Conservation (phyloP, 2,329 filamentous ascomycete genomes). For the Trichophyton mentagrophytes region DNA sequence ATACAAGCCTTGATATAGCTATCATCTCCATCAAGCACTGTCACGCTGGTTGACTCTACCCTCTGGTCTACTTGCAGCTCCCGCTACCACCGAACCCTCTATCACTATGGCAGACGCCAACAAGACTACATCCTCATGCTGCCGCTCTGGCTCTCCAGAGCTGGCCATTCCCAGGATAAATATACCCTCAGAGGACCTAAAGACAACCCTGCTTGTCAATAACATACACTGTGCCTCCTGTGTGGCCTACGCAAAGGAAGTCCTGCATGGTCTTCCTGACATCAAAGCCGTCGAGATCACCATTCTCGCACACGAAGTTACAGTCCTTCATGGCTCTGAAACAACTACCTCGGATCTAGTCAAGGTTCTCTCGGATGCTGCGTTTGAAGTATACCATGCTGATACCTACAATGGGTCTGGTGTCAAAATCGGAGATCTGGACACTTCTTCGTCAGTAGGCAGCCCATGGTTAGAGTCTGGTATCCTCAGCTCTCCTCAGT, state of each 20-base stretch:
- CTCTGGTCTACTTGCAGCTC: neutral
- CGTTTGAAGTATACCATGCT: constrained; percentile 36
- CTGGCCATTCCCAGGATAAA: neutral
- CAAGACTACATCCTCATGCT: neutral
- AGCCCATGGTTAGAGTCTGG: constrained; percentile 21
- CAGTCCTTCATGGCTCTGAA: constrained; percentile 26
- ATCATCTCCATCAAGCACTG: no score
- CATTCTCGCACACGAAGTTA: constrained; percentile 33
- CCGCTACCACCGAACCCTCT: neutral
- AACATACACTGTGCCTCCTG: constrained; percentile 40
- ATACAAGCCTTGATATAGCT: neutral
- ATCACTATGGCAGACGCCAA: neutral
- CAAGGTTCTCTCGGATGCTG: constrained; percentile 30
- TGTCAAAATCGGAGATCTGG: constrained; percentile 23
- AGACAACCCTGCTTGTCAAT: constrained; percentile 33
- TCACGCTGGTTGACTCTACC: neutral
- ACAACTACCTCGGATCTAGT: constrained; percentile 25
- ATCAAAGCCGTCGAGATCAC: constrained; percentile 30
- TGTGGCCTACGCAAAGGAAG: constrained; percentile 33
- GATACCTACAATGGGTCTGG: constrained; percentile 28
- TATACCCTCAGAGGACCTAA: constrained; percentile 5
- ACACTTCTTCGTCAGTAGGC: constrained; percentile 18
- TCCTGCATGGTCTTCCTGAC: constrained; percentile 27
- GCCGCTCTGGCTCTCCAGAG: neutral
- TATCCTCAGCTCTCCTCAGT: constrained; percentile 14